These are phyloP conservation scores for Penicillium sp. DNA, from an alignment of 2,329 filamentous ascomycete species.

Conservation along the genomic window DNA sequence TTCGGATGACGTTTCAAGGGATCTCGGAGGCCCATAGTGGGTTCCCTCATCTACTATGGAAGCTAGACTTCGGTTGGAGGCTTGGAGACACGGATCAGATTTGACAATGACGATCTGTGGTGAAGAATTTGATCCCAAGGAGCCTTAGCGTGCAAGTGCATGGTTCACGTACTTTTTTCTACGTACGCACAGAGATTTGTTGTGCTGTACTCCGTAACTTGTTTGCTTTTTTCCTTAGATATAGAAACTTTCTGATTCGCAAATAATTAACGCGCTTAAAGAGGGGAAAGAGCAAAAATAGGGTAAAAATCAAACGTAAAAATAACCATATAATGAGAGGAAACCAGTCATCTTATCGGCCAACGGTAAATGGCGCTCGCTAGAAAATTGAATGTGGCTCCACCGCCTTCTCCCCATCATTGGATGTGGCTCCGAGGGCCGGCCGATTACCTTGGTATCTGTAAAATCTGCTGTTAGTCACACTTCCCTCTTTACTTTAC, in stretches of 20 bases:
- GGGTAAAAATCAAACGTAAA: background rate
- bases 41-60: slow-evolving; percentile 1
- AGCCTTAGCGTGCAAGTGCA: background rate
- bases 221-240: background rate
- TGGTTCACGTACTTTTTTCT: background rate
- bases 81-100: background rate
- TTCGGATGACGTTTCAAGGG: slow-evolving; percentile 18
- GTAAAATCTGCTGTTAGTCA: slow-evolving; percentile 25
- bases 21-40: slow-evolving; percentile 14
- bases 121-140: background rate
- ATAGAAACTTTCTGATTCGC: slow-evolving; percentile 1
- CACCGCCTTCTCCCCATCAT: slow-evolving; percentile 13
- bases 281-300: slow-evolving; percentile 2
- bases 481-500: slow-evolving; percentile 7
- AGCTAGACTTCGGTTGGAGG: background rate
- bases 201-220: background rate
- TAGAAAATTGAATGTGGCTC: slow-evolving; percentile 5
- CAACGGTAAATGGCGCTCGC: slow-evolving; percentile 18
- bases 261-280: slow-evolving; percentile 4
- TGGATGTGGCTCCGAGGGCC: slow-evolving; percentile 26
- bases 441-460: slow-evolving; percentile 16
- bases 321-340: background rate
- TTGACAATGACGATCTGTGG: slow-evolving; percentile 3
- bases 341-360: background rate
- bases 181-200: background rate